phyloP scores from a whole-genome alignment of 1,284 basidiomycete species.

The Ceratobasidium papillatum region DNA sequence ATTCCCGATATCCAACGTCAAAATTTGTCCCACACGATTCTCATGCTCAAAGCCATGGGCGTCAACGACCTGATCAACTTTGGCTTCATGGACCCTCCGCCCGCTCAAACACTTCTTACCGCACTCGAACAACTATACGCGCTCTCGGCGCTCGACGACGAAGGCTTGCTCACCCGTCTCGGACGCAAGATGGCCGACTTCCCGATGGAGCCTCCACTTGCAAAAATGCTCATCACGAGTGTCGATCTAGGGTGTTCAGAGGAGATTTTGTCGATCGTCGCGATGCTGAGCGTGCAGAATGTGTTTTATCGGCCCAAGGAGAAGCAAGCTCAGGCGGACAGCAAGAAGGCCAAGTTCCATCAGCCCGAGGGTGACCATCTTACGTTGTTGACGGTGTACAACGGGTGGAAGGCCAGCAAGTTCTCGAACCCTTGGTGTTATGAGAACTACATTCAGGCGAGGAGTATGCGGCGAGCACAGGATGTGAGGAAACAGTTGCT shows the following conservation, averaged over 20 bases:
- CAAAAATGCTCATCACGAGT: slow-evolving; percentile 99
- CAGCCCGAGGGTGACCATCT: slow-evolving; percentile 98
- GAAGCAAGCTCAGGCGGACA: slow-evolving; percentile 98
- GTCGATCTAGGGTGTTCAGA: slow-evolving; percentile 97
- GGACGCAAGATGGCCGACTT: slow-evolving; percentile 99
- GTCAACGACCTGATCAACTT: slow-evolving; percentile 98
- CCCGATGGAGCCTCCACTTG: slow-evolving; percentile 95
- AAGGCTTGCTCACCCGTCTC: slow-evolving; percentile 91
- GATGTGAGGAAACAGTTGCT: slow-evolving; percentile 97
- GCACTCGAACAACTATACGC: slow-evolving; percentile 95
- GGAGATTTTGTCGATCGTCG: slow-evolving; percentile 95
- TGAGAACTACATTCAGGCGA: slow-evolving; percentile 96
- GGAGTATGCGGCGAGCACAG: slow-evolving; percentile 96
- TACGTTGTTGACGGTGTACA: slow-evolving; percentile 95
- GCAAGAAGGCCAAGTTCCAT: slow-evolving; percentile 98
- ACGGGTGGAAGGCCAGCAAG: slow-evolving; percentile 95
- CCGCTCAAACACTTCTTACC: slow-evolving; percentile 93
- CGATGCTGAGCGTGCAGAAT: slow-evolving; percentile 96
- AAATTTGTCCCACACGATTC: slow-evolving; percentile 61
- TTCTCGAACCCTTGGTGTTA: slow-evolving; percentile 98
- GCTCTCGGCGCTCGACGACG: slow-evolving; percentile 94
- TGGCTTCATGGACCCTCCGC: slow-evolving; percentile 99
- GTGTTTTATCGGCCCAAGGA: slow-evolving; percentile 99
- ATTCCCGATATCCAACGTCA: slow-evolving; percentile 59
- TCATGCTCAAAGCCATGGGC: slow-evolving; percentile 98